Evolutionary conservation across 106 monocot genomes (phyloP).

Genomic region (Posidonia australis): DNA sequence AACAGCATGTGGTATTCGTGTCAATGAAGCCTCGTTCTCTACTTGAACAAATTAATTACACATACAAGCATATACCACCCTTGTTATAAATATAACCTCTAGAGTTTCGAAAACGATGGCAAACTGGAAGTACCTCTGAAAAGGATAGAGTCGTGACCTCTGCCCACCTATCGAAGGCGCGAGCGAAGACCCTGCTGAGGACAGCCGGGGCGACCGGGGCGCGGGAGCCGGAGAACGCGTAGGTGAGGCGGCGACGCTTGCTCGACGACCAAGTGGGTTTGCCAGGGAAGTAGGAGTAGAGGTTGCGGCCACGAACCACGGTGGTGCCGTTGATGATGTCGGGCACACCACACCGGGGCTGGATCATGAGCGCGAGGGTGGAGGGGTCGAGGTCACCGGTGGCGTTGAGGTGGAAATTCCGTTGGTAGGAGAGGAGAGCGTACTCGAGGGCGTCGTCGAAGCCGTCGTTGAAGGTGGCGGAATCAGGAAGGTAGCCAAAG

Average conservation of each 20-base stretch:
- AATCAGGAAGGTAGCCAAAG: conserved; percentile 27
- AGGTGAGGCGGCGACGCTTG: conserved; percentile 32
- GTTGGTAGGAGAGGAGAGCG: conserved; percentile 64
- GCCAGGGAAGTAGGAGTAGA: conserved; percentile 68
- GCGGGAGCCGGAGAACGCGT: conserved; percentile 42
- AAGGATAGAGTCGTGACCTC: conserved; percentile 46
- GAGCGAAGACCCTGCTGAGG: conserved; percentile 42
- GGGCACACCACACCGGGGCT: conserved; percentile 78
- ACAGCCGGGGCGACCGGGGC: conserved; percentile 21
- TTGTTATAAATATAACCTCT: too few relatives aligned
- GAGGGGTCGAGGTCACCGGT: conserved; percentile 54
- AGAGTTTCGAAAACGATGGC: too few relatives aligned
- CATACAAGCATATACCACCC: too few relatives aligned
- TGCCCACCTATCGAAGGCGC: conserved; percentile 72
- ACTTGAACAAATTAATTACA: too few relatives aligned
- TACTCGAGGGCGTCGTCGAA: conserved; percentile 47
- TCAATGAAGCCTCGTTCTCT: background rate
- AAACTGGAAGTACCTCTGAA: conserved; percentile 26
- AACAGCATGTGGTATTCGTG: background rate
- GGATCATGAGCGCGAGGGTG: conserved; percentile 49
- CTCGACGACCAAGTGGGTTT: conserved; percentile 55
- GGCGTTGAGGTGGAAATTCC: conserved; percentile 44
- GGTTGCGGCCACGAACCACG: conserved; percentile 30
- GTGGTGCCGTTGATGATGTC: conserved; percentile 50
- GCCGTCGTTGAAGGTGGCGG: conserved; percentile 32